Base-by-base conservation (phyloP, 148 eudicot species). In the Chenopodium quinoa region DNA sequence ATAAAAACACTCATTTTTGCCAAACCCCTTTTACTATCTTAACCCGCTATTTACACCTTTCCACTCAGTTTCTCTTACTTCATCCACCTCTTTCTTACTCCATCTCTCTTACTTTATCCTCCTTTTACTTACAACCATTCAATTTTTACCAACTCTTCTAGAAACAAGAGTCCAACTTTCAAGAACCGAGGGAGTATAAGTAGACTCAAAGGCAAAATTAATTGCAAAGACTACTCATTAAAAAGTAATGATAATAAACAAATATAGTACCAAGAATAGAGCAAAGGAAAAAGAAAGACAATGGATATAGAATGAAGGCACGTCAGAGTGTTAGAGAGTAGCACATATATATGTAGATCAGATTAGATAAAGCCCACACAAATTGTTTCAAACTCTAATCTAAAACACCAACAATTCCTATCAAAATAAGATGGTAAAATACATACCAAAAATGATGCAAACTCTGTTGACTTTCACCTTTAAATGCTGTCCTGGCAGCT, bases 361-460 rank as follows among this genome's bases (percentile, higher is more conserved):
- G 9, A 19, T 11, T 0, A 47, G 58, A 48, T 0, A n/a, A 17
- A 71, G 20, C 74, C 47, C 48, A 71, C n/a, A 34, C 10, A 71
- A 37, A 12, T 12, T 9, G 13, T 31, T 60, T 2, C 46, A 20
- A 48, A 14, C 75, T 76, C 27, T 7, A 77, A 31, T 10, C 40
- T 56, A 48, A 68, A 29, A 50, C 10, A 17, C 22, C 50, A 71
- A 58, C 11, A 12, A 67, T 3, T 32, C n/a, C 7, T 7, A 13
- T 13, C 73, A 31, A 40, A 69, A 46, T 32, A 37, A 70, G 31
- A 22, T 52, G 52, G 70, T 29, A 46, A 4, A 14, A 69, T 13
- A 60, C 88, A 66, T 89, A 96, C 99, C 99, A 96, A 76, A 96
- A 96, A 78, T 96, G 95, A 84, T 96, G 98, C 93, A 96, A 91